Evolutionary conservation across 192 early-diverging fungal species (phyloP).

Genomic region (Mortierella claussenii): DNA sequence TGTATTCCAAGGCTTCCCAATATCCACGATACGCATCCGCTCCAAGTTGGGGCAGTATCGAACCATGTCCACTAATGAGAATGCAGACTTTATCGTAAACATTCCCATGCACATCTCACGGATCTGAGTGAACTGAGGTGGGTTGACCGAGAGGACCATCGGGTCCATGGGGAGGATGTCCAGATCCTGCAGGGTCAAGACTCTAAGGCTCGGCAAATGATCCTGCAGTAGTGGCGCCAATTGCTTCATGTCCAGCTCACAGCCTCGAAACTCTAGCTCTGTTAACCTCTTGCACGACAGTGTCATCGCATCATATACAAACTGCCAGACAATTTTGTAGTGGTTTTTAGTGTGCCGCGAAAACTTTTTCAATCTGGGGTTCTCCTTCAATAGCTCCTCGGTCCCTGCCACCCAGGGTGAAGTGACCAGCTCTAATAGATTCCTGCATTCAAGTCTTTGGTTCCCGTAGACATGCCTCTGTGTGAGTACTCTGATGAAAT

Average conservation of each 20-base stretch:
- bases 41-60: not conserved
- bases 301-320: not conserved
- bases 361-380: not conserved
- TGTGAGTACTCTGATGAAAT: not conserved
- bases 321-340: not conserved
- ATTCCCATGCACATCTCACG: not conserved
- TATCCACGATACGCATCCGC: not conserved
- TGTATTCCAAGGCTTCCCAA: not conserved
- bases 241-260: not conserved
- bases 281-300: not conserved
- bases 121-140: conserved; percentile 3
- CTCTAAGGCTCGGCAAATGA: not conserved
- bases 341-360: not conserved
- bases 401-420: not conserved
- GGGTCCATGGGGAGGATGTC: not conserved
- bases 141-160: not conserved
- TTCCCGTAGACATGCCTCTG: not conserved
- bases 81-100: not conserved
- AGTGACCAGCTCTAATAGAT: not conserved
- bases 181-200: not conserved
- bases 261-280: not conserved
- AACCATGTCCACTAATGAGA: not conserved
- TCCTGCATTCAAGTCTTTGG: not conserved
- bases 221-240: not conserved
- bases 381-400: not conserved